Evolutionary conservation across 768 basidiomycete genomes (phyloP), one percentile per base, ranked within the genome.

Genomic region (Macrolepiota albuminosa): DNA sequence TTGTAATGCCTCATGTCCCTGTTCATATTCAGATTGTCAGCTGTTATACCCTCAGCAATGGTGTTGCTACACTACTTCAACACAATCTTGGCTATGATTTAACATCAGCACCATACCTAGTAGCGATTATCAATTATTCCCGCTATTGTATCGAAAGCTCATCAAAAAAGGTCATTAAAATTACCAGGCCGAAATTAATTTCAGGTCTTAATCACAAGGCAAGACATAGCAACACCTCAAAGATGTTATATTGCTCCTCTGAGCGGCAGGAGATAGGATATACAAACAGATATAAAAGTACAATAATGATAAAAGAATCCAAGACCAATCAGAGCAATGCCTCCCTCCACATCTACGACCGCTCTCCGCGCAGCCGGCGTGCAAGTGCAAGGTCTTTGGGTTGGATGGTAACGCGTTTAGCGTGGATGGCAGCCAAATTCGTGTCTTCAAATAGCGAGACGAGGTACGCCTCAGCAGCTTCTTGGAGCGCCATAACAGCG

Each of bases 341-440:
- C n/a, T n/a, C 26, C 21, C 18, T 18, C 42, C 21, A 45, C 18
- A 47, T 66, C 75, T 81, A 88, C 64, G 85, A 85, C 48, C 89
- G 80, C 76, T 92, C 91, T 47, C 91, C 91, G 43, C 91, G 84
- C 68, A 93, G 71, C 68, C 91, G 80, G 51, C 91, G 83, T 51
- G 90, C 91, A 52, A 92, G 80, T 50, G 89, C 86, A 58, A 93
- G 82, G 76, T 93, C 91, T 76, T 92, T 92, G 7, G 91, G 91
- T 75, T 91, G 90, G 70, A 89, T 88, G 24, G 88, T 89, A 37
- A 89, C 86, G 75, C 89, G 86, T 81, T 91, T 92, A 18, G 89
- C 89, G 71, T 92, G 91, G 69, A 91, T 91, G 57, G 89, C 90
- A 61, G 90, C 89, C 70, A 91, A 81, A 74, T 90, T 90, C 64